Evolutionary conservation across 345 rosid genomes (phyloP), one percentile per base, ranked within the genome.

Genomic region (Gossypium longicalyx): DNA sequence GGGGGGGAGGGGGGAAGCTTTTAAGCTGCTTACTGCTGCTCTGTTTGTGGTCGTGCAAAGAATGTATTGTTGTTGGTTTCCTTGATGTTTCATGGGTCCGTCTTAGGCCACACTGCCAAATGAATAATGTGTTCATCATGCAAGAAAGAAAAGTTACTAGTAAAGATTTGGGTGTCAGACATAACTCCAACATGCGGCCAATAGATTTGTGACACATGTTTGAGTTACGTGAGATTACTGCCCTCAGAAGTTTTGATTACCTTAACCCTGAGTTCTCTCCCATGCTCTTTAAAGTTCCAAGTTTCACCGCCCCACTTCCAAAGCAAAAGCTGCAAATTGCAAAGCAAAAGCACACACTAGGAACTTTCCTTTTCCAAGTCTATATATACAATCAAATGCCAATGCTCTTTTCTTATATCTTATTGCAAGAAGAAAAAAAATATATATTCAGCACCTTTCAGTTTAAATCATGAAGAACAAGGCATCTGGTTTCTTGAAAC

Each of bases 401-500:
- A 38, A 16, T 20, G 47, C 34, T 4, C 7, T 29, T 29, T 17
- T 38, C 68, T 41, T 64, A 3, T 22, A 64, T 38, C 68, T 38
- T 38, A 41, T 41, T 41, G 69, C 49, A 34, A 34, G 38, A 34
- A 34, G 38, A 34, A 4, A 29, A 29, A 29, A 34, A 4, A 27
- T 0, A 29, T 3, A 20, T 19, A 9, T 67, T 67, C 29, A 22
- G 4, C 16, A 66, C 12, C 7, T 5, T 44, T 23, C 16, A 43
- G 15, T 45, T 22, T 8, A 19, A 9, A 34, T 34, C 41, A 45
- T 45, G 97, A 93, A 89, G 89, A 91, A 79, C 80, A 82, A 73
- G 80, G 89, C 83, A 25, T 76, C 87, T 53, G 82, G 80, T 60
- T 83, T 88, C 78, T 77, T 93, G 83, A 93, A 90, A 78, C 80